phyloP scores from a whole-genome alignment of 257 asterid species.

The Primulina huaijiensis region DNA sequence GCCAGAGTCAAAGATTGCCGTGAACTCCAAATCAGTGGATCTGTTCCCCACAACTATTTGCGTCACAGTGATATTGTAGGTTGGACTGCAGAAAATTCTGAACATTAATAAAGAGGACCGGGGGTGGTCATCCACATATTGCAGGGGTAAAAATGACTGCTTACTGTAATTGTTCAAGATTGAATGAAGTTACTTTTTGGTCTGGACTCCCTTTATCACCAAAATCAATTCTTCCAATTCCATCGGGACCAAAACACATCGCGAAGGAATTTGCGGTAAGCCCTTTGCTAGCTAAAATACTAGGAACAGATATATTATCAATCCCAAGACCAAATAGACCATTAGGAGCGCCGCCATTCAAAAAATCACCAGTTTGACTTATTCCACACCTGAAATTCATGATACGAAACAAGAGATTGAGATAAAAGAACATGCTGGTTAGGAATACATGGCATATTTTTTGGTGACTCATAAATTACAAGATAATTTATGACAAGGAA shows the following conservation, averaged over 20 bases:
- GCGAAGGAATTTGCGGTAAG: constrained; percentile 86
- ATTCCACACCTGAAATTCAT: constrained; percentile 79
- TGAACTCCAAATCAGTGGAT: constrained; percentile 45
- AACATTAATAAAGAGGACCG: constrained; percentile 7
- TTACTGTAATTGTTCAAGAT: constrained; percentile 59
- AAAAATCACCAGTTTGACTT: constrained; percentile 80
- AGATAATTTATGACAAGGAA: constrained; percentile 2
- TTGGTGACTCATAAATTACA: too few species aligned
- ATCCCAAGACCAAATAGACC: constrained; percentile 95
- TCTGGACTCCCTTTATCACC: constrained; percentile 79
- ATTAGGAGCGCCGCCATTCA: constrained; percentile 88
- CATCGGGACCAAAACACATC: constrained; percentile 91
- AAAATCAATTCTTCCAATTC: constrained; percentile 81
- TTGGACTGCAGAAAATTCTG: constrained; percentile 46
- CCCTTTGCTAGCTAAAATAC: constrained; percentile 73
- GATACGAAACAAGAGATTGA: neutral
- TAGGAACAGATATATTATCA: constrained; percentile 71
- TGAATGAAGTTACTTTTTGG: constrained; percentile 71
- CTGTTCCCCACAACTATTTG: constrained; percentile 59
- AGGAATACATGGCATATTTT: neutral
- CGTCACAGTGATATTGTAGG: constrained; percentile 74
- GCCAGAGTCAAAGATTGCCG: constrained; percentile 87
- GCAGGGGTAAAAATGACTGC: constrained; percentile 24
- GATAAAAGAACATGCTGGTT: neutral
- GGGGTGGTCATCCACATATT: neutral